These are phyloP conservation scores for Seminavis robusta DNA, from an alignment of 108 stramenopile genomes.

Conservation along the genomic window DNA sequence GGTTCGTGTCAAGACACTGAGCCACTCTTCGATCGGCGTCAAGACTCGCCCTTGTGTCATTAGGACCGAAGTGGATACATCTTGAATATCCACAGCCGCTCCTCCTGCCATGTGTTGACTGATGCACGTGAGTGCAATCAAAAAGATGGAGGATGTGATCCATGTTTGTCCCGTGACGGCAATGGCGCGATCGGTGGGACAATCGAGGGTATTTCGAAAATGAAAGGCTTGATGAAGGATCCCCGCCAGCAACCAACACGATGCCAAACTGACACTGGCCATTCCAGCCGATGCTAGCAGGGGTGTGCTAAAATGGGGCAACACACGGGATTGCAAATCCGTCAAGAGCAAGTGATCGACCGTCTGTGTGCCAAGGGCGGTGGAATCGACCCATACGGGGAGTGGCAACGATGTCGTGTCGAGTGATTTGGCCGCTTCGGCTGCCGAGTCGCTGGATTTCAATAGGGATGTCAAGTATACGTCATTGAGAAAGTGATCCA, in stretches of 20 bases:
- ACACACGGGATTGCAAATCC: conserved; percentile 10
- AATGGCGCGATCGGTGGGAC: conserved; percentile 42
- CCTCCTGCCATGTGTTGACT: conserved; percentile 9
- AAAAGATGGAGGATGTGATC: conserved; percentile 37
- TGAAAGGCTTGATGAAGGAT: conserved; percentile 57
- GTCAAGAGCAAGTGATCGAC: conserved; percentile 27
- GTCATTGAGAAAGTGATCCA: conserved; percentile 62
- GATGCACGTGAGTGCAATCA: conserved; percentile 31
- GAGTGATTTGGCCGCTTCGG: too few species aligned
- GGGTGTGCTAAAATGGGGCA: conserved; percentile 57
- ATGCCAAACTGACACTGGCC: conserved; percentile 52
- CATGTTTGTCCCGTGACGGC: conserved; percentile 61
- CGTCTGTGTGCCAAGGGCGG: conserved; percentile 10
- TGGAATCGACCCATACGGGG: conserved; percentile 63
- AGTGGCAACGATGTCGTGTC: conserved; percentile 12
- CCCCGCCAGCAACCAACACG: conserved; percentile 67
- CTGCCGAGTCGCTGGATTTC: too few species aligned
- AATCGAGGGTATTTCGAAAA: conserved; percentile 59
- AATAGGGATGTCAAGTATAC: too few species aligned
- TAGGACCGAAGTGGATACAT: conserved; percentile 11
- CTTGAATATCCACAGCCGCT: conserved; percentile 14
- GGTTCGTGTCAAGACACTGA: conserved; percentile 59
- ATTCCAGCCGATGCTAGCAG: conserved; percentile 48
- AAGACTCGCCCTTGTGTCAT: conserved; percentile 1
- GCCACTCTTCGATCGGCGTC: conserved; percentile 13